These are phyloP conservation scores for Trifolium repens DNA, from an alignment of 306 rosid genomes.

Conservation along the genomic window DNA sequence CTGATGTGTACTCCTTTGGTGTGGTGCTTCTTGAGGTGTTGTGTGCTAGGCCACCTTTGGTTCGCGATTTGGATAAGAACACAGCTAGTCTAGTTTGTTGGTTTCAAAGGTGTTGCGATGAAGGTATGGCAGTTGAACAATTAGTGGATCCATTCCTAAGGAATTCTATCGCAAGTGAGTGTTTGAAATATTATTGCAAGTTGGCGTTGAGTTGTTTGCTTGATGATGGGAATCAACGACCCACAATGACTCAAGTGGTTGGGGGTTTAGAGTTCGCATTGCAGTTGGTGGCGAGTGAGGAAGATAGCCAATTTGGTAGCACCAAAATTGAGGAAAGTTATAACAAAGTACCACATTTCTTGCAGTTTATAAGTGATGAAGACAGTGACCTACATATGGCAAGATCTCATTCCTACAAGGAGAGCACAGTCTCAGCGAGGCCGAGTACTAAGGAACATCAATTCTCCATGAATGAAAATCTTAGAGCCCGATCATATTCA, in stretches of 20 bases:
- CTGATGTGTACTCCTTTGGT: slow-evolving; percentile 55
- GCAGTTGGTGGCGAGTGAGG: slow-evolving; percentile 41
- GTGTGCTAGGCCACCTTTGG: slow-evolving; percentile 36
- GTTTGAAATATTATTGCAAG: background rate
- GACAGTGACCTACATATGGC: no score
- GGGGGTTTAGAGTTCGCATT: slow-evolving; percentile 39
- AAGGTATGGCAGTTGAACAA: background rate
- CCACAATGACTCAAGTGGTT: slow-evolving; percentile 53
- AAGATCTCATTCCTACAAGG: no score
- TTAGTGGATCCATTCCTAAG: slow-evolving; percentile 39
- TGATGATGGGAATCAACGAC: slow-evolving; percentile 40
- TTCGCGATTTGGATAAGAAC: background rate
- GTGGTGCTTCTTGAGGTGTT: slow-evolving; percentile 53
- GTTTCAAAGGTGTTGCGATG: background rate
- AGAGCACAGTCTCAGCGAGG: no score
- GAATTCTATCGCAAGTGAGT: background rate
- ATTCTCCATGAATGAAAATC: no score
- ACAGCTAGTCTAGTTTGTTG: slow-evolving; percentile 42
- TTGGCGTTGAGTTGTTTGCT: background rate
- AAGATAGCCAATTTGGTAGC: background rate
- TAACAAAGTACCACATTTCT: no score
- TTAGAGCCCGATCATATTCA: no score
- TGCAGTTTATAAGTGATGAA: no score
- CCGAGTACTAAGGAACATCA: no score
- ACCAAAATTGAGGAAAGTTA: no score